phyloP scores from a whole-genome alignment of 129 eudicot species.

The Sambucus nigra region DNA sequence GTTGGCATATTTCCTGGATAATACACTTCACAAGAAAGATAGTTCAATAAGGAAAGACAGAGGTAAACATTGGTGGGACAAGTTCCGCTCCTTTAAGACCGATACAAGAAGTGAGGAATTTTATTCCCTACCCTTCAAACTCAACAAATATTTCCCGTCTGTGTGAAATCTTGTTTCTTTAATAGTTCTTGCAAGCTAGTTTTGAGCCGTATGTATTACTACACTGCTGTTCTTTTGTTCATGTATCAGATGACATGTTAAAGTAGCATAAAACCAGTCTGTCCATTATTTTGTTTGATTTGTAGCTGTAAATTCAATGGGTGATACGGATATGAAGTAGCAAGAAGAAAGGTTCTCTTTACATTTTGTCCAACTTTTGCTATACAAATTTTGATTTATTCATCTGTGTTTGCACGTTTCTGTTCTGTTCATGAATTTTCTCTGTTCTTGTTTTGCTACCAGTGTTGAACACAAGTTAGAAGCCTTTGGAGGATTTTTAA shows the following conservation, averaged over 20 bases:
- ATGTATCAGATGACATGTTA: conserved; percentile 13
- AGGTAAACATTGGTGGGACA: conserved; percentile 78
- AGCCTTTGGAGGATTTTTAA: no score
- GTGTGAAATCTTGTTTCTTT: conserved; percentile 23
- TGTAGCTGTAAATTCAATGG: conserved; percentile 7
- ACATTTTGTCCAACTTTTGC: background rate
- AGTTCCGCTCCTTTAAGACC: conserved; percentile 50
- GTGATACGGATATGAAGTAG: conserved; percentile 1
- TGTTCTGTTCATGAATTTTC: no score
- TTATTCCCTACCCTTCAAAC: conserved; percentile 60
- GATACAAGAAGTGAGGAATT: conserved; percentile 65
- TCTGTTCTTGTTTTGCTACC: no score
- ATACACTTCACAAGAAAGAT: conserved; percentile 49
- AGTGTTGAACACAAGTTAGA: no score
- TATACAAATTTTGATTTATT: background rate
- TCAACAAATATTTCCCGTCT: conserved; percentile 72
- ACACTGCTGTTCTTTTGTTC: background rate
- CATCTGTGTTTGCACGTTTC: no score
- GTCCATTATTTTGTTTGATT: background rate
- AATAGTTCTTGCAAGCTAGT: background rate
- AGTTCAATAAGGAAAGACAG: conserved; percentile 51
- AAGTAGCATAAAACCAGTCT: conserved; percentile 10
- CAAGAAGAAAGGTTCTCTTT: background rate
- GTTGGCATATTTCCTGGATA: conserved; percentile 56
- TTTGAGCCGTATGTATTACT: background rate